phyloP scores from a whole-genome alignment of 768 basidiomycete genomes.

The Cystofilobasidium bisporidii region DNA sequence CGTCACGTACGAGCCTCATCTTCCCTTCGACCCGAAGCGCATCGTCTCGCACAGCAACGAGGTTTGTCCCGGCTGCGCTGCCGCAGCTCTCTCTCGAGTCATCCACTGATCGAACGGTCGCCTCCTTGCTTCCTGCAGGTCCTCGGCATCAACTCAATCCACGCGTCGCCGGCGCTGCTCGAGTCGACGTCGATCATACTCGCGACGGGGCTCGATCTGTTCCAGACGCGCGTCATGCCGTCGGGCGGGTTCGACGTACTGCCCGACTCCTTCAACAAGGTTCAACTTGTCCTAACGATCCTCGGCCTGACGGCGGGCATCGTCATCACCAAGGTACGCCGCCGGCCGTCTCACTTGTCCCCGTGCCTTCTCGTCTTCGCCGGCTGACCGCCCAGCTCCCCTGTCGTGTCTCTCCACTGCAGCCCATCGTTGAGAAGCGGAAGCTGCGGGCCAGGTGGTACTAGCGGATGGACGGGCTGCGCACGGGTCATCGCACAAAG shows the following conservation, averaged over 20 bases:
- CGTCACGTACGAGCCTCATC: conserved; percentile 68
- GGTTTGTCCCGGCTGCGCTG: conserved; percentile 38
- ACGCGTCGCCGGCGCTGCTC: conserved; percentile 71
- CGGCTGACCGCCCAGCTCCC: background rate
- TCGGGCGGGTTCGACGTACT: conserved; percentile 88
- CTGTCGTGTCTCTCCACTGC: background rate
- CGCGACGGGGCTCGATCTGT: conserved; percentile 78
- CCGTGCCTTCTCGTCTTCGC: too few relatives aligned
- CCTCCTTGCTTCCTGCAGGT: conserved; percentile 46
- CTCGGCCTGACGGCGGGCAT: conserved; percentile 63
- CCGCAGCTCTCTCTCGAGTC: background rate
- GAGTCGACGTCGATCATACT: conserved; percentile 88
- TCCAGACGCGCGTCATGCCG: conserved; percentile 72
- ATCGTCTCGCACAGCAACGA: conserved; percentile 52
- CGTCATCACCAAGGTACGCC: conserved; percentile 47
- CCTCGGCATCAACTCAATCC: conserved; percentile 55
- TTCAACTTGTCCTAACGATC: conserved; percentile 75
- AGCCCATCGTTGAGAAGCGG: conserved; percentile 58
- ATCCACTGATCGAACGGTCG: background rate
- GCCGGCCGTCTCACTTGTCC: background rate
- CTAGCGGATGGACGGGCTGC: conserved; percentile 14
- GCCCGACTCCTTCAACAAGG: conserved; percentile 85
- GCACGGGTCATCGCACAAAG: too few relatives aligned
- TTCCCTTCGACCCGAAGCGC: conserved; percentile 58
- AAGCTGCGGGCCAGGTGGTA: conserved; percentile 37